Evolutionary conservation across 768 basidiomycete genomes (phyloP).

Genomic region (Hypholoma sublateritium): DNA sequence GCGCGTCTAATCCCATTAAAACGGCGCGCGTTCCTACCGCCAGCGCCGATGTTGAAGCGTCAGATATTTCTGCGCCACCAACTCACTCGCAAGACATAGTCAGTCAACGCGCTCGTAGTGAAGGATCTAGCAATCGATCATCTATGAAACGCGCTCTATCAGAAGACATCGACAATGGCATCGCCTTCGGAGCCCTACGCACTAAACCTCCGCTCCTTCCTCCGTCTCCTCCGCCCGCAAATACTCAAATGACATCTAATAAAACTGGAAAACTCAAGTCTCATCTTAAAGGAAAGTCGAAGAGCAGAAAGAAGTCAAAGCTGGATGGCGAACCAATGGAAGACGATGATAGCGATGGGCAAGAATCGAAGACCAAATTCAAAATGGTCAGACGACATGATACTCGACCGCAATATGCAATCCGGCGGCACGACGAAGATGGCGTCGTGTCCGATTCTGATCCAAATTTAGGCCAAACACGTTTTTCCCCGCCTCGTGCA

Average conservation of each 20-base stretch:
- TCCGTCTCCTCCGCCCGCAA: constrained; percentile 64
- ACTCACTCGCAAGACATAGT: constrained; percentile 2
- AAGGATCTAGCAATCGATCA: constrained; percentile 19
- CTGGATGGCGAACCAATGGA: constrained; percentile 27
- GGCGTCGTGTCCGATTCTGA: constrained; percentile 33
- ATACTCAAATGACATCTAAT: constrained; percentile 20
- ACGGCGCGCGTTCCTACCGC: background rate
- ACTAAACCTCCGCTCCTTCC: constrained; percentile 47
- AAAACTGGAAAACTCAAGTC: constrained; percentile 23
- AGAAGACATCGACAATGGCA: constrained; percentile 27
- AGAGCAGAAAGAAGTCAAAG: constrained; percentile 52
- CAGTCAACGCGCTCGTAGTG: constrained; percentile 6
- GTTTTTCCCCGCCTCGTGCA: constrained; percentile 30
- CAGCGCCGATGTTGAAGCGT: background rate
- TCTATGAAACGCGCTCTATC: constrained; percentile 46
- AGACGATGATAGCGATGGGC: constrained; percentile 30
- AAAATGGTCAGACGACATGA: constrained; percentile 32
- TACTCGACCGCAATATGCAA: constrained; percentile 16
- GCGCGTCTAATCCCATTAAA: background rate
- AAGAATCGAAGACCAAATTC: constrained; percentile 27
- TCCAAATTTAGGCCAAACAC: constrained; percentile 32
- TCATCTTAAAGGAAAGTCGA: constrained; percentile 41
- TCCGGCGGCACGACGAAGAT: constrained; percentile 24
- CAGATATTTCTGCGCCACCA: background rate
- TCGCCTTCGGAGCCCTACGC: constrained; percentile 16